Conservation (phyloP, 2,329 filamentous ascomycete species). For the Fusarium phyllophilum region DNA sequence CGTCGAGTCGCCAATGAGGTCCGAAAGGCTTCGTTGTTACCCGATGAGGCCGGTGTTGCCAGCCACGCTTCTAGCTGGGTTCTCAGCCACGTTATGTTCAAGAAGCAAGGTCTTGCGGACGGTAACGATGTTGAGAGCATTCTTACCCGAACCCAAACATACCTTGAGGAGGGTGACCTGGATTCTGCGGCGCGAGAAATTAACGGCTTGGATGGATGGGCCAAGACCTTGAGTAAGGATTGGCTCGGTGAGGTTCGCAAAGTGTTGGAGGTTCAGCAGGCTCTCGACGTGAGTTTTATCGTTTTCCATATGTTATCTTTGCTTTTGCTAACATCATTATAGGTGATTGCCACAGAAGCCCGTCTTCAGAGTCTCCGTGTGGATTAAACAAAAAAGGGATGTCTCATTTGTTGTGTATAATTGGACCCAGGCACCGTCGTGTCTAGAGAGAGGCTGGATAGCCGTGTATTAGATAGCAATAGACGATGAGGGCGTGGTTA, state of each 20-base stretch:
- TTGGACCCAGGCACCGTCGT: constrained; percentile 42
- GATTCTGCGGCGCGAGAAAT: constrained; percentile 94
- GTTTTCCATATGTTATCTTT: background rate
- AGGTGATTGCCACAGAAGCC: constrained; percentile 92
- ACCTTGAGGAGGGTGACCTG: constrained; percentile 91
- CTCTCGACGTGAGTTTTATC: constrained; percentile 80
- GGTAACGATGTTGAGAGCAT: constrained; percentile 95
- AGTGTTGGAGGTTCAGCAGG: constrained; percentile 94
- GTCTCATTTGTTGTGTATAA: constrained; percentile 52
- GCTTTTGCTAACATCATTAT: constrained; percentile 31
- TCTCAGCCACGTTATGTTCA: constrained; percentile 94
- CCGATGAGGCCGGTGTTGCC: constrained; percentile 92
- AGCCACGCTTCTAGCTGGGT: constrained; percentile 91
- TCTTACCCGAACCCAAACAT: constrained; percentile 86
- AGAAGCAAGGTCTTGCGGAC: constrained; percentile 85
- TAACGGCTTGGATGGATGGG: constrained; percentile 93
- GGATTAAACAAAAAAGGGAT: constrained; percentile 63
- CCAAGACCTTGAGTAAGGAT: constrained; percentile 91
- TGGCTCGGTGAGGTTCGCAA: constrained; percentile 92
- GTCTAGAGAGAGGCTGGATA: constrained; percentile 43
- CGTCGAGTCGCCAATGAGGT: constrained; percentile 91
- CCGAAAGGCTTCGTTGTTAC: constrained; percentile 90
- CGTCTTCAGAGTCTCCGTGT: constrained; percentile 87
- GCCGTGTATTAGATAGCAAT: constrained; percentile 53
- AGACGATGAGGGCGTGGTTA: constrained; percentile 45